These are phyloP conservation scores for Parmales sp. DNA, from an alignment of 108 stramenopile species.

Conservation along the genomic window DNA sequence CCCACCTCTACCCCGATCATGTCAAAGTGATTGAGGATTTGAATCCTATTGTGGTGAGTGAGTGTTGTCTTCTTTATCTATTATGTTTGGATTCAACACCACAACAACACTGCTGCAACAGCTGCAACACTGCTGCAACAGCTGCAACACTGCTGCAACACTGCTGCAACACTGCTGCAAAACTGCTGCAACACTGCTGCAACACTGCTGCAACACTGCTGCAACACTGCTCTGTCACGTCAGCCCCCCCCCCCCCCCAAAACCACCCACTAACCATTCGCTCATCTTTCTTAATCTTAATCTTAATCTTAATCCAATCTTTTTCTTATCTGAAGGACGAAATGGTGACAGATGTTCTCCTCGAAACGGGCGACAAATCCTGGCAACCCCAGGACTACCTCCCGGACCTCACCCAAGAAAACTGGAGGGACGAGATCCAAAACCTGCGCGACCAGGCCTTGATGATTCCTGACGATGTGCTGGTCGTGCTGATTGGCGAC, in stretches of 20 bases:
- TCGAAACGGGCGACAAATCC: conserved; percentile 72
- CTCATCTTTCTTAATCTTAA: no score
- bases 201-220: background rate
- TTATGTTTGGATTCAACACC: no score
- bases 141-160: background rate
- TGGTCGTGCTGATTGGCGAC: conserved; percentile 79
- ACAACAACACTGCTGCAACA: no score
- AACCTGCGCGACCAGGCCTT: conserved; percentile 56
- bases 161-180: background rate
- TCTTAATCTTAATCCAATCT: no score
- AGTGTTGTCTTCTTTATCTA: no score
- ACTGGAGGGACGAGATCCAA: conserved; percentile 61
- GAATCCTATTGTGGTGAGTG: conserved; percentile 45
- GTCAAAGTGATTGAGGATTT: conserved; percentile 82
- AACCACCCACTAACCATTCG: no score
- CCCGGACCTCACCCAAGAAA: conserved; percentile 60
- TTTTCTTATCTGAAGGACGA: conserved; percentile 23
- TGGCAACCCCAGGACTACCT: conserved; percentile 88
- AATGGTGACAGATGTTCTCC: conserved; percentile 72
- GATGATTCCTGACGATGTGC: conserved; percentile 60
- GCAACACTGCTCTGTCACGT: background rate
- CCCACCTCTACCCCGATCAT: conserved; percentile 73
- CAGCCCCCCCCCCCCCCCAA: background rate
- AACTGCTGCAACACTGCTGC: background rate
- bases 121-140: background rate